Evolutionary conservation across 2,329 filamentous ascomycete species (phyloP), one percentile per base, ranked within the genome.

Genomic region (Botrytis paeoniae): DNA sequence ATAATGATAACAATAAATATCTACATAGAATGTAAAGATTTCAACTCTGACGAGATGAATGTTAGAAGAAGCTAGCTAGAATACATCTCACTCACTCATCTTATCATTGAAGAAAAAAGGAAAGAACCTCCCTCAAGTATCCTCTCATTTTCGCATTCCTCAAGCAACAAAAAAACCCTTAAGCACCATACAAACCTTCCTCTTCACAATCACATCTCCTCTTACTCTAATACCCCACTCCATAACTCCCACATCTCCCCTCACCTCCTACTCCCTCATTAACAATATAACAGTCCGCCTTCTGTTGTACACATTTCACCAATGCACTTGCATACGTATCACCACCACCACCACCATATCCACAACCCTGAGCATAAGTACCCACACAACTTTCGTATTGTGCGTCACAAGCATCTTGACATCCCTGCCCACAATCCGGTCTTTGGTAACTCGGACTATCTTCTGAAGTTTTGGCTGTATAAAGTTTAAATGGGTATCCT

Each of bases 321-420:
- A 73, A 76, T 18, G 84, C 84, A 16, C 72, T 75, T 16, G 66
- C 73, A 64, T 78, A 80, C 12, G 70, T 76, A 68, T 80, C 77
- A 4, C 22, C 45, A 8, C 22, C 61, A 8, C 79, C 77, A 66
- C 77, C 76, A 0, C n/a, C 37, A 48, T 63, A 25, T 6, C 82
- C 81, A 82, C 86, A 88, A 60, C 84, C 83, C 80, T 86, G 78
- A 73, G 84, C 85, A 76, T 89, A 89, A 57, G 84, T 83, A 59
- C 79, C 79, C 37, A 83, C 76, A 78, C 87, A 89, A 71, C 84
- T 80, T 51, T 84, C 78, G 79, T 84, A 86, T 82, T 89, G 87
- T 69, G 82, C 81, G 80, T 85, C 83, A 82, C 87, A 89, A 43
- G 87, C 86, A 75, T 86, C 85, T 69, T 81, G 77, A 78, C 87